A percentile compares a stretch with the other conserved stretches of the same genome.
These are phyloP conservation scores for Micractinium sp. DNA, from an alignment of 139 green algal species.

Conservation along the genomic window DNA sequence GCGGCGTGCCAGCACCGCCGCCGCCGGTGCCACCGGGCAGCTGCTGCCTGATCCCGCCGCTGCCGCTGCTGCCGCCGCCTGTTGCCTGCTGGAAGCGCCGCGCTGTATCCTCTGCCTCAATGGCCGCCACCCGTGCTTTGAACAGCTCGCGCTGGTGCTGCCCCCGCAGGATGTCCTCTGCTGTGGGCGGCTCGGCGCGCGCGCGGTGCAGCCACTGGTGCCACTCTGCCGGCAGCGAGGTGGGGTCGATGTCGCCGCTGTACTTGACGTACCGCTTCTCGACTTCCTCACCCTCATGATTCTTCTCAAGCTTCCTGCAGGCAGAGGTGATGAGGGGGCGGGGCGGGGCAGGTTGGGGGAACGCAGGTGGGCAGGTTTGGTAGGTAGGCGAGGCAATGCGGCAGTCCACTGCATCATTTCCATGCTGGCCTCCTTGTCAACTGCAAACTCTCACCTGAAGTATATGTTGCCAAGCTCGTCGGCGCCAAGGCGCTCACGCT, in stretches of 20 bases:
- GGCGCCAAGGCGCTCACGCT: constrained; percentile 32
- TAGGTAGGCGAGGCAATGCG: not conserved
- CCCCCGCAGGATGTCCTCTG: constrained; percentile 40
- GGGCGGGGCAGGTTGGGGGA: no score
- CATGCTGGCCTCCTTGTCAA: not conserved
- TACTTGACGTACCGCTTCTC: constrained; percentile 43
- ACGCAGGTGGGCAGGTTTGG: not conserved
- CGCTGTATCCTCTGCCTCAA: constrained; percentile 43
- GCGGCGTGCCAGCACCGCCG: not conserved
- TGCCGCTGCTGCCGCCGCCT: not conserved
- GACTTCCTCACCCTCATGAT: constrained; percentile 25
- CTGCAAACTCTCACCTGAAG: constrained; percentile 25
- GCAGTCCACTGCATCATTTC: not conserved
- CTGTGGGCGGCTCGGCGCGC: constrained; percentile 24
- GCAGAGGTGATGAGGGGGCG: not conserved
- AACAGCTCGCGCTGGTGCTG: constrained; percentile 25
- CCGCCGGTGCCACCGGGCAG: not conserved
- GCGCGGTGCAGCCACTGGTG: constrained; percentile 46
- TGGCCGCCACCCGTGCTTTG: constrained; percentile 31
- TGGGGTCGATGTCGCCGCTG: not conserved
- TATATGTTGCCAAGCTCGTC: constrained; percentile 51
- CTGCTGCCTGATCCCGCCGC: not conserved
- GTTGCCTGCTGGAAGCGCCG: constrained; percentile 40
- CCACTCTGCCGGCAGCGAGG: constrained; percentile 14
- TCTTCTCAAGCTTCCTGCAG: constrained; percentile 38